Conservation (phyloP, 148 eudicot genomes). For the Fagopyrum tataricum region DNA sequence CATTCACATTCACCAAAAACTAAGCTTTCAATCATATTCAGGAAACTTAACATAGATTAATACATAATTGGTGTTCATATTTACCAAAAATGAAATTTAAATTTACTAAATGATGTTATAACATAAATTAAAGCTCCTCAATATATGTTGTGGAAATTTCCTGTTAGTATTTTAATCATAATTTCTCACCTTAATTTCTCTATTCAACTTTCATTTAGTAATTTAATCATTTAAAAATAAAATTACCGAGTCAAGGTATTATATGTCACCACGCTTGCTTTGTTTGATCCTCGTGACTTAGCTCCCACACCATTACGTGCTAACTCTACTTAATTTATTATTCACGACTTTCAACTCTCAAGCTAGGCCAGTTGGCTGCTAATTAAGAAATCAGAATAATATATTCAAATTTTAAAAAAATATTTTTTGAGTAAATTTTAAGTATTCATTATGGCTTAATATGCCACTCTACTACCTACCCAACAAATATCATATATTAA, state of each 20-base stretch:
- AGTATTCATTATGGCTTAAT: too few species aligned
- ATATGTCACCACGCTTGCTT: not conserved
- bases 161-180: not conserved
- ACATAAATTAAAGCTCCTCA: not conserved
- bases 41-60: too few species aligned
- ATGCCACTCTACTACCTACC: too few species aligned
- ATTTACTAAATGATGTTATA: not conserved
- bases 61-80: not conserved
- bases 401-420: too few species aligned
- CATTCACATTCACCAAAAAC: too few species aligned
- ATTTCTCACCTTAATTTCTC: not conserved
- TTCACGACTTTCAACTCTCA: not conserved
- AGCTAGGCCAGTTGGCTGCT: not conserved
- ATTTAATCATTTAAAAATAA: not conserved
- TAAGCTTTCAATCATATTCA: too few species aligned
- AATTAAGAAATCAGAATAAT: not conserved
- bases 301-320: not conserved
- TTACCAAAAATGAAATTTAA: not conserved
- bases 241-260: not conserved
- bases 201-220: not conserved
- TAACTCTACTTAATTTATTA: not conserved
- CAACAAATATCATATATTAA: too few species aligned
- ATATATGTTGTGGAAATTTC: not conserved
- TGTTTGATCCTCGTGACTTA: not conserved
- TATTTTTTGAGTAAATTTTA: too few species aligned